Evolutionary conservation across 1,284 basidiomycete species (phyloP).

Genomic region (Ceraceosorus guamensis): DNA sequence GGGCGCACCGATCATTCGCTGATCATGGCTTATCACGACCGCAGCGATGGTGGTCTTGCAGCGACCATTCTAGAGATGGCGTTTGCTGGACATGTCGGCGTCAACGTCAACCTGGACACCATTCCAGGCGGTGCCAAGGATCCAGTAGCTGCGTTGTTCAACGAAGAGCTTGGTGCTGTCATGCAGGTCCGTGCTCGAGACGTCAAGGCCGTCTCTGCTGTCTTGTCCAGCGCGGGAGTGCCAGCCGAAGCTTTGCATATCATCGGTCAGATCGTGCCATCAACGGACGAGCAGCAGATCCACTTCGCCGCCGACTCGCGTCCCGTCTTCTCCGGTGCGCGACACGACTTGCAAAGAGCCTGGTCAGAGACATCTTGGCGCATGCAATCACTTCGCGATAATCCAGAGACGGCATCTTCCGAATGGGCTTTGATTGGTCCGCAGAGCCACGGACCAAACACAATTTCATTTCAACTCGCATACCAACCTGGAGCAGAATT

Average conservation of each 20-base stretch:
- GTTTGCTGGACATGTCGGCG: constrained; percentile 81
- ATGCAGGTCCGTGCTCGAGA: constrained; percentile 70
- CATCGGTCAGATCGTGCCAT: constrained; percentile 56
- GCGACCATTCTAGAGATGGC: constrained; percentile 90
- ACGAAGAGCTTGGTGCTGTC: constrained; percentile 91
- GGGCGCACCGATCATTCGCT: constrained; percentile 55
- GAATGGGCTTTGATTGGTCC: constrained; percentile 70
- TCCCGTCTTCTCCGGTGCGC: constrained; percentile 43
- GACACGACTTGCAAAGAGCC: constrained; percentile 67
- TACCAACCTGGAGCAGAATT: constrained; percentile 35
- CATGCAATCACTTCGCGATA: constrained; percentile 85
- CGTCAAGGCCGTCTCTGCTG: constrained; percentile 57
- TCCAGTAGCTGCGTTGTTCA: constrained; percentile 68
- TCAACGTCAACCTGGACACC: constrained; percentile 61
- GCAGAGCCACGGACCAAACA: constrained; percentile 29
- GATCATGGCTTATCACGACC: constrained; percentile 92
- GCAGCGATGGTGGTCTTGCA: constrained; percentile 92
- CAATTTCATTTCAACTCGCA: constrained; percentile 49
- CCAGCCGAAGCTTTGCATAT: constrained; percentile 65
- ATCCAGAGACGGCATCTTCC: constrained; percentile 67
- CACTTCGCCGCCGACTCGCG: constrained; percentile 48
- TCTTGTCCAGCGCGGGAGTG: constrained; percentile 66
- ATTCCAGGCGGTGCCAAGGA: constrained; percentile 49
- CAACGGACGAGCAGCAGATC: constrained; percentile 57
- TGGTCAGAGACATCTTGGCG: constrained; percentile 93